phyloP scores from a whole-genome alignment of 1,139 yeast genomes.

The Saccharomyces hybrid region DNA sequence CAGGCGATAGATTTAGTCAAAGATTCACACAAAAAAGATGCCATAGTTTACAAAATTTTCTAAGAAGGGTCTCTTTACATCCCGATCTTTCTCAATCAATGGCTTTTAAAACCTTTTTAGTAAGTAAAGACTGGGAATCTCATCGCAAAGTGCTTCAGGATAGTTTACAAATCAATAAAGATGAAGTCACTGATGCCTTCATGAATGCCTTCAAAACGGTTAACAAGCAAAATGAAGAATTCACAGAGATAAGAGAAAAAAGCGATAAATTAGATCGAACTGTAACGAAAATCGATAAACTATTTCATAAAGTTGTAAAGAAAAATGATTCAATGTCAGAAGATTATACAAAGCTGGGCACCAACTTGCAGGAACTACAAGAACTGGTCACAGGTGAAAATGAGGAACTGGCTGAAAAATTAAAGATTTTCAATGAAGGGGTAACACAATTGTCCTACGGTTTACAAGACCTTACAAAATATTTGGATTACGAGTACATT shows the following conservation, averaged over 20 bases:
- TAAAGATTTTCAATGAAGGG: conserved; percentile 47
- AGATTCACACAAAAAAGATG: conserved; percentile 81
- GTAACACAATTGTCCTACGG: conserved; percentile 42
- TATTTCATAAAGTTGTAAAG: conserved; percentile 63
- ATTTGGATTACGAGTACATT: conserved; percentile 72
- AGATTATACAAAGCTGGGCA: conserved; percentile 66
- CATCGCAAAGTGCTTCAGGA: conserved; percentile 44
- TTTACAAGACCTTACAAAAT: conserved; percentile 44
- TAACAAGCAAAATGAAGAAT: conserved; percentile 67
- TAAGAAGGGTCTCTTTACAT: conserved; percentile 66
- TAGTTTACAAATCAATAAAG: conserved; percentile 17
- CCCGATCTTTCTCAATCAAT: conserved; percentile 63
- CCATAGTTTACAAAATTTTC: conserved; percentile 71
- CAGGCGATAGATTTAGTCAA: conserved; percentile 83
- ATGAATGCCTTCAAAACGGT: conserved; percentile 87
- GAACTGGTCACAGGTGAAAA: conserved; percentile 40
- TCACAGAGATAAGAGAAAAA: conserved; percentile 74
- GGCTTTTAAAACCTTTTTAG: conserved; percentile 67
- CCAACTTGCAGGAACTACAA: conserved; percentile 62
- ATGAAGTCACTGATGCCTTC: conserved; percentile 65
- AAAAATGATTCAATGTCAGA: conserved; percentile 64
- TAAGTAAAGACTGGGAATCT: conserved; percentile 76
- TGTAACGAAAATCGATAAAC: conserved; percentile 65
- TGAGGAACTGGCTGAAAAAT: conserved; percentile 41
- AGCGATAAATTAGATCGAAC: conserved; percentile 81